Base-by-base conservation (phyloP, 305 asterid species). In the Fraxinus xanthoxyloides region DNA sequence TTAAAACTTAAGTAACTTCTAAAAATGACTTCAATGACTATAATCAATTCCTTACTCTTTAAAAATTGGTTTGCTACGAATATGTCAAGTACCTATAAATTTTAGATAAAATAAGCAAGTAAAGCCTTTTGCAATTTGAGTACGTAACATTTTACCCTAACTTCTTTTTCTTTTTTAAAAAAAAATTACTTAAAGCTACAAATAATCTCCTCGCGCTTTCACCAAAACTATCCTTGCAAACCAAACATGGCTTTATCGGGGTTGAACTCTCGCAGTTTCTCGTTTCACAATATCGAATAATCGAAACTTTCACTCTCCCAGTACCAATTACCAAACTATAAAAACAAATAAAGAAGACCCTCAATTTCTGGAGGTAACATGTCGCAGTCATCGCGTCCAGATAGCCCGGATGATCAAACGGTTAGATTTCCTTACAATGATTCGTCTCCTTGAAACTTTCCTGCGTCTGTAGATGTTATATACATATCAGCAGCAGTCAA, bases 341-440 rank as follows among this genome's bases (percentile, higher is more conserved):
- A 63, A 63, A 24, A 8, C 30, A 23, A 61, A 63, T 63, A 26
- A 63, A 23, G 74, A 12, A 13, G 31, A 15, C 77, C 61, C 40
- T 46, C 61, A 28, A 48, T 56, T 72, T 65, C 36, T 75, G 76
- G 51, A 13, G 36, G 67, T 75, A 70, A 26, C 76, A 88, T 88
- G 90, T 88, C 90, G 90, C 90, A 88, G 86, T 61, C 90, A 12
- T 88, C 90, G 86, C 89, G 86, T 76, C 90, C 90, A 35, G 84
- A 85, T 78, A 88, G 80, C 74, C 85, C 90, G 5, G 89, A 85
- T 77, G 90, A 86, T 75, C 87, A 82, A 75, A 77, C 84, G 24
- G 90, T 88, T 84, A 35, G 87, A 46, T 48, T 87, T 80, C 23
- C 23, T 38, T 78, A 7, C 12, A 7, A 0, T 61, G 70, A 56